Evolutionary conservation across 345 rosid species (phyloP).

Genomic region (Clarkia xantiana): DNA sequence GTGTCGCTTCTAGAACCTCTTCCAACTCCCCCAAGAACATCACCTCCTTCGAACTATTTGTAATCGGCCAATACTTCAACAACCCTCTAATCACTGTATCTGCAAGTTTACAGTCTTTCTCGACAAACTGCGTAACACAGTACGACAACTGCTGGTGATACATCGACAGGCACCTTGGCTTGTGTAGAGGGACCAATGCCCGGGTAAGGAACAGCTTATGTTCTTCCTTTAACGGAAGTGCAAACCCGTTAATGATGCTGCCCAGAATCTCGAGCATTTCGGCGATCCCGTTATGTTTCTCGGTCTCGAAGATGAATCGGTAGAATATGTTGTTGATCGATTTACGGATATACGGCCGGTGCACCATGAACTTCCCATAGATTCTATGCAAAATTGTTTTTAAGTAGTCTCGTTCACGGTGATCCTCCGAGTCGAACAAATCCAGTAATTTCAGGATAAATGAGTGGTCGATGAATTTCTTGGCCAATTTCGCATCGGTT

Average conservation of each 20-base stretch:
- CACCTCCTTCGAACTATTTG: conserved; percentile 15
- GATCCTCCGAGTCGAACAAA: conserved; percentile 15
- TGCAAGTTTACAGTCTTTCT: conserved; percentile 15
- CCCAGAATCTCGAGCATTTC: conserved; percentile 14
- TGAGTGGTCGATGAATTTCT: conserved; percentile 15
- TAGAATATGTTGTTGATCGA: conserved; percentile 14
- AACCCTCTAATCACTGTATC: conserved; percentile 14
- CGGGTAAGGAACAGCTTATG: conserved; percentile 13
- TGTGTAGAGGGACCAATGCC: conserved; percentile 14
- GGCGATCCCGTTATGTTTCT: conserved; percentile 15
- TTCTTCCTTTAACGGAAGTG: conserved; percentile 14
- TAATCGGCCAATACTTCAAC: conserved; percentile 14
- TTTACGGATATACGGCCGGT: conserved; percentile 15
- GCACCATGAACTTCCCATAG: conserved; percentile 15
- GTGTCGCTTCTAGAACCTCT: conserved; percentile 13
- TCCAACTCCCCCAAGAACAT: conserved; percentile 17
- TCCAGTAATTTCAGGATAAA: conserved; percentile 14
- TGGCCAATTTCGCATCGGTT: conserved; percentile 12
- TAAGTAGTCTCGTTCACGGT: conserved; percentile 14
- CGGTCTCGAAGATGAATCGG: conserved; percentile 13
- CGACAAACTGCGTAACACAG: conserved; percentile 14
- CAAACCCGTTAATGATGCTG: conserved; percentile 14
- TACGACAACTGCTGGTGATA: conserved; percentile 16
- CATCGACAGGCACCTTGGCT: conserved; percentile 14
- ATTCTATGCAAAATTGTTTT: conserved; percentile 15